Conservation (phyloP, 2,329 filamentous ascomycete species). For the Ceratocystis cubensis region DNA sequence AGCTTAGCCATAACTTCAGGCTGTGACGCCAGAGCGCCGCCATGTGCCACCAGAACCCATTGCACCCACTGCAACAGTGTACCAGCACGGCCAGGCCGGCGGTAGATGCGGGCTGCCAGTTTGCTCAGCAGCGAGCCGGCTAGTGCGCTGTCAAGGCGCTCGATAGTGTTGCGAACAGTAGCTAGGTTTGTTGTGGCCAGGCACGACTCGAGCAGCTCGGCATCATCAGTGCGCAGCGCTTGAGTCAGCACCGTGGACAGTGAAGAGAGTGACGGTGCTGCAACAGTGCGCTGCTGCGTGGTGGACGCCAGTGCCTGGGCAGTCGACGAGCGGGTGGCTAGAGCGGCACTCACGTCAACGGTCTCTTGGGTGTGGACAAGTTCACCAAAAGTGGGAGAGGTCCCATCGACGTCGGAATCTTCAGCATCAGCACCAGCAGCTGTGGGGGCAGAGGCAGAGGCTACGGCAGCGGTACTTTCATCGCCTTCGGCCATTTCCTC, state of each 20-base stretch:
- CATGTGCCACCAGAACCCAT: slow-evolving; percentile 85
- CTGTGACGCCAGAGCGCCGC: slow-evolving; percentile 77
- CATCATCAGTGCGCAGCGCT: slow-evolving; percentile 83
- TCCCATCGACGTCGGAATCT: slow-evolving; percentile 34
- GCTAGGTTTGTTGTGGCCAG: slow-evolving; percentile 64
- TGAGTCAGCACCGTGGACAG: slow-evolving; percentile 88
- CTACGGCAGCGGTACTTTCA: slow-evolving; percentile 22
- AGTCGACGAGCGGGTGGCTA: slow-evolving; percentile 29
- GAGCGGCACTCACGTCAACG: slow-evolving; percentile 59
- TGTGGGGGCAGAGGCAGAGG: slow-evolving; percentile 21
- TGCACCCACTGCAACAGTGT: slow-evolving; percentile 91
- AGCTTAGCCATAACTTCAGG: slow-evolving; percentile 71
- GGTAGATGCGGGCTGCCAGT: slow-evolving; percentile 75
- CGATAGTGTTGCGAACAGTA: slow-evolving; percentile 77
- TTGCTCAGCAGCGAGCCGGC: slow-evolving; percentile 68
- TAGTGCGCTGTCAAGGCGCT: slow-evolving; percentile 74
- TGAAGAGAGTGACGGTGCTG: slow-evolving; percentile 60
- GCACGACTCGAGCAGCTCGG: slow-evolving; percentile 79
- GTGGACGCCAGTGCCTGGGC: slow-evolving; percentile 32
- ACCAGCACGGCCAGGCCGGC: slow-evolving; percentile 76
- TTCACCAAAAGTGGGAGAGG: slow-evolving; percentile 71
- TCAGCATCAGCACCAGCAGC: slow-evolving; percentile 24
- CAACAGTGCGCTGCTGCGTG: slow-evolving; percentile 31
- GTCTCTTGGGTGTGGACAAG: slow-evolving; percentile 61
- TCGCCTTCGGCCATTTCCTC: slow-evolving; percentile 29